phyloP scores from a whole-genome alignment of 495 filamentous ascomycete genomes.

The Clavariopsis aquatica region DNA sequence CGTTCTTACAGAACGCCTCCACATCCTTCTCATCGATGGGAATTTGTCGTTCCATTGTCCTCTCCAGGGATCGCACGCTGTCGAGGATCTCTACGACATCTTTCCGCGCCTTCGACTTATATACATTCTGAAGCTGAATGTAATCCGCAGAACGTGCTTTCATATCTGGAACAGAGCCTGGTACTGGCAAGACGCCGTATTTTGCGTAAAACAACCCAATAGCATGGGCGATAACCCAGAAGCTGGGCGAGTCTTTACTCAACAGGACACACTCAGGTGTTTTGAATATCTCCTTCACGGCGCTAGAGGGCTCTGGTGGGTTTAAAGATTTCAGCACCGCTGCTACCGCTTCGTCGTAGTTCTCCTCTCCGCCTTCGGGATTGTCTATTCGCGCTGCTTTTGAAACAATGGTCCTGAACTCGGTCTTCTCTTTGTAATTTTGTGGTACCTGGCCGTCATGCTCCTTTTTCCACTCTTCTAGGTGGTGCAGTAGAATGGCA shows the following conservation, averaged over 20 bases:
- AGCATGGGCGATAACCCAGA: constrained; percentile 90
- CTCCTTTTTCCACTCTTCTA: constrained; percentile 75
- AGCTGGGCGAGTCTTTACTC: constrained; percentile 53
- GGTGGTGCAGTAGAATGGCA: constrained; percentile 78
- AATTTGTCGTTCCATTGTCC: constrained; percentile 50
- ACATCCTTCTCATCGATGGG: constrained; percentile 72
- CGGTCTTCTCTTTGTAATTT: constrained; percentile 83
- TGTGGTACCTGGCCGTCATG: constrained; percentile 70
- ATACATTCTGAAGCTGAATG: constrained; percentile 87
- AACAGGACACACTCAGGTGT: constrained; percentile 59
- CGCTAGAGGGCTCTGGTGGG: constrained; percentile 63
- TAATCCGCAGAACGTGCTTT: constrained; percentile 94
- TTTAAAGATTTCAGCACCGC: constrained; percentile 84
- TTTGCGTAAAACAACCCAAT: constrained; percentile 71
- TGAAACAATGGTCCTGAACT: constrained; percentile 70
- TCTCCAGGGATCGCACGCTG: constrained; percentile 64
- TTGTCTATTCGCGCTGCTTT: constrained; percentile 68
- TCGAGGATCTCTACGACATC: constrained; percentile 77
- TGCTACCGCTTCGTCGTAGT: constrained; percentile 88
- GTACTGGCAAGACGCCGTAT: constrained; percentile 74
- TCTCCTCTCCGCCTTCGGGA: constrained; percentile 90
- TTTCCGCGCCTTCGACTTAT: constrained; percentile 81
- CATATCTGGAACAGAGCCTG: constrained; percentile 94
- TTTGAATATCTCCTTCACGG: constrained; percentile 75
- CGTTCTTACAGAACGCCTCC: constrained; percentile 92